Conservation (phyloP, 441 rosid genomes). For the Arabidopsis lyrata region DNA sequence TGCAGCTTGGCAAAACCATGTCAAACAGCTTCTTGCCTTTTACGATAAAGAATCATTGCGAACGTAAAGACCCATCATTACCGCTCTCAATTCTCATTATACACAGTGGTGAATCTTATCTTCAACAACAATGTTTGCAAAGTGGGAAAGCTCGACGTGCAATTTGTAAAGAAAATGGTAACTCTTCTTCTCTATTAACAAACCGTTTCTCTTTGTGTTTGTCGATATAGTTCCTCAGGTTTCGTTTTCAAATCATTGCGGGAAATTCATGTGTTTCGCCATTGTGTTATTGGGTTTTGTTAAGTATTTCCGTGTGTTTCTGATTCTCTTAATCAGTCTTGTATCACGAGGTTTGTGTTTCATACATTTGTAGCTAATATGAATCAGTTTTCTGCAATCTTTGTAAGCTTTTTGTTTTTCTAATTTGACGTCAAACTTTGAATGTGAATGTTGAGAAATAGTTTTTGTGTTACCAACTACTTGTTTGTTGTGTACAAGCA, state of each 20-base stretch:
- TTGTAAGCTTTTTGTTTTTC: constrained; percentile 4
- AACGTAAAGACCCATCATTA: constrained; percentile 9
- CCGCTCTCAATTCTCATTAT: background rate
- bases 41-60: constrained; percentile 74
- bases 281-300: constrained; percentile 20
- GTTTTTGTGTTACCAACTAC: constrained; percentile 35
- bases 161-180: constrained; percentile 30
- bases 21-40: constrained; percentile 87
- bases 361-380: constrained; percentile 5
- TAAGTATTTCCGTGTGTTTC: background rate
- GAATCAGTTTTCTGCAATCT: constrained; percentile 6
- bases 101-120: constrained; percentile 13
- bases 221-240: constrained; percentile 14
- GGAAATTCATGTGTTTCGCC: background rate
- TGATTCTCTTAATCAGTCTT: constrained; percentile 36
- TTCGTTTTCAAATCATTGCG: background rate
- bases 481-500: constrained; percentile 31
- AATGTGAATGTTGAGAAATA: constrained; percentile 16
- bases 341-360: constrained; percentile 35
- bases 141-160: constrained; percentile 1
- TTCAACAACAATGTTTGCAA: constrained; percentile 24
- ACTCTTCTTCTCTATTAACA: background rate
- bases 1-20: constrained; percentile 89
- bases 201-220: background rate
- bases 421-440: background rate